phyloP scores from a whole-genome alignment of 495 filamentous ascomycete genomes.

The Trichoderma orchidacearum region DNA sequence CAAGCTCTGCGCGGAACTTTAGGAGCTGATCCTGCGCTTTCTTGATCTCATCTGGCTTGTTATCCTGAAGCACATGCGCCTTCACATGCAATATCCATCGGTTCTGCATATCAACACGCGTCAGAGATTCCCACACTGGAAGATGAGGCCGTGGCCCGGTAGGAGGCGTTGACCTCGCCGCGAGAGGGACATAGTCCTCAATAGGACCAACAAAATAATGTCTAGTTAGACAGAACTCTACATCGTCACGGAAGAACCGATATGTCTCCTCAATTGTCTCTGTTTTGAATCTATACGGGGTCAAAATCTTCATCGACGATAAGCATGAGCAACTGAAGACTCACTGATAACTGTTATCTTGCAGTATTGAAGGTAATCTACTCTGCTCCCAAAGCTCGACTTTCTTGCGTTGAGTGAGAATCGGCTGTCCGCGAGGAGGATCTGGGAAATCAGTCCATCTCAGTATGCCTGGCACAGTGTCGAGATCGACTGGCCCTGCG shows the following conservation, averaged over 20 bases:
- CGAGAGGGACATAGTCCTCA: constrained; percentile 5
- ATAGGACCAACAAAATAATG: constrained; percentile 10
- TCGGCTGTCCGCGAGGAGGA: constrained; percentile 13
- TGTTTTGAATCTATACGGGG: constrained; percentile 19
- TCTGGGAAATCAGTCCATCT: constrained; percentile 31
- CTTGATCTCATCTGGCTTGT: constrained; percentile 24
- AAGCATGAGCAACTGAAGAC: not conserved
- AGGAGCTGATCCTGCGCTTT: constrained; percentile 21
- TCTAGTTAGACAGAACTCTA: constrained; percentile 26
- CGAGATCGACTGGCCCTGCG: constrained; percentile 8
- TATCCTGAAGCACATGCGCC: constrained; percentile 22
- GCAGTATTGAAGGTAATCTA: constrained; percentile 11
- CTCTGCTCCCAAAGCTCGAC: constrained; percentile 18
- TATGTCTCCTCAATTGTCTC: constrained; percentile 29
- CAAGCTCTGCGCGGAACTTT: constrained; percentile 16
- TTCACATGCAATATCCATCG: constrained; percentile 29
- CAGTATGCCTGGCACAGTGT: constrained; percentile 13
- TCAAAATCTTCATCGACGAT: not conserved
- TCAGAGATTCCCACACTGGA: constrained; percentile 8
- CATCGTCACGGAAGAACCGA: constrained; percentile 22
- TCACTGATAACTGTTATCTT: constrained; percentile 19
- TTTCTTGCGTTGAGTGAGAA: constrained; percentile 26
- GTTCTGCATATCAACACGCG: constrained; percentile 13
- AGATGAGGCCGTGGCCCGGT: constrained; percentile 3
- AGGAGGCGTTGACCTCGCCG: not conserved